Percentiles rank a stretch among this genome's conserved stretches.
Evolutionary conservation across 208 protist species (phyloP).

Genomic region (Leishmania guyanensis): DNA sequence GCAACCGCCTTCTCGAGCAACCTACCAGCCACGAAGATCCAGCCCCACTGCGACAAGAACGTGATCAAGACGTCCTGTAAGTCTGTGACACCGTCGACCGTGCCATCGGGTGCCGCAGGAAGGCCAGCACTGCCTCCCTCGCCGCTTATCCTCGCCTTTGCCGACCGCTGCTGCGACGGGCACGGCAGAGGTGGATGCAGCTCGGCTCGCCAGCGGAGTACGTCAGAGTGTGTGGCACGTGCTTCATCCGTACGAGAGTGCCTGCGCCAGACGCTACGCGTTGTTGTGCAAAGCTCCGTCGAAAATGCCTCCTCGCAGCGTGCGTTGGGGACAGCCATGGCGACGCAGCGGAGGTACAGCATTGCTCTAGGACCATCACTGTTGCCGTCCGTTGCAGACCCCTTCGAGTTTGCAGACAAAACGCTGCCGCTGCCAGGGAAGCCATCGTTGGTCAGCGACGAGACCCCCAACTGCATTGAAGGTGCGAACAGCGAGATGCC

Average conservation of each 20-base stretch:
- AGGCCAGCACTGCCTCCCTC: not conserved
- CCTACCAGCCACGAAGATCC: not conserved
- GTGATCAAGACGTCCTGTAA: not conserved
- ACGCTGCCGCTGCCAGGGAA: not conserved
- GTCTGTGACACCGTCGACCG: not conserved
- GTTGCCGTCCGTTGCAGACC: not conserved
- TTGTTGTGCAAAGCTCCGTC: slow-evolving; percentile 12
- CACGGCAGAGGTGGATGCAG: not conserved
- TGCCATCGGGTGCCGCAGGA: not conserved
- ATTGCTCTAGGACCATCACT: too few species aligned
- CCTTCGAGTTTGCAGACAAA: not conserved
- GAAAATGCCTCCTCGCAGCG: not conserved
- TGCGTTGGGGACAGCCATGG: not conserved
- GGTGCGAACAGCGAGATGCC: not conserved
- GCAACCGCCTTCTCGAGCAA: not conserved
- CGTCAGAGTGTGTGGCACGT: not conserved
- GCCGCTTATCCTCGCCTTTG: slow-evolving; percentile 54
- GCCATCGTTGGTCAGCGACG: not conserved
- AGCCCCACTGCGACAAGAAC: not conserved
- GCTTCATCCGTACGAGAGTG: slow-evolving; percentile 37
- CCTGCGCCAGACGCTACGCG: slow-evolving; percentile 33
- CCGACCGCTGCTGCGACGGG: slow-evolving; percentile 38
- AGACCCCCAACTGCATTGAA: not conserved
- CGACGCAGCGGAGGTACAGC: not conserved
- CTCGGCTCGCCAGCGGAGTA: not conserved